These are phyloP conservation scores for Hypoxylon lenormandii DNA, from an alignment of 495 filamentous ascomycete genomes.

Conservation along the genomic window DNA sequence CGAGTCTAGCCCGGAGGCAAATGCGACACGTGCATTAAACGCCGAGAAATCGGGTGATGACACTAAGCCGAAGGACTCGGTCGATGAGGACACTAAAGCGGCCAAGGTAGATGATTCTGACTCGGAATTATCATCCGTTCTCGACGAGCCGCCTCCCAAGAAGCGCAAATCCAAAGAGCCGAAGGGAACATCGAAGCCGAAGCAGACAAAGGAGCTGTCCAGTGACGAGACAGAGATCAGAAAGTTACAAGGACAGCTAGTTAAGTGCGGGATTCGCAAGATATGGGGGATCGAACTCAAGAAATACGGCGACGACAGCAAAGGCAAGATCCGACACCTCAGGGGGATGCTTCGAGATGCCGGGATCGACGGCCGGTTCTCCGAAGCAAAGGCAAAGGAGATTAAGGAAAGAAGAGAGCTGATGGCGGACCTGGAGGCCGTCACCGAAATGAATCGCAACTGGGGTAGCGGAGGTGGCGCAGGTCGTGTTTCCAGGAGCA, in stretches of 20 bases:
- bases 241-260: conserved; percentile 84
- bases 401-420: conserved; percentile 89
- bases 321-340: conserved; percentile 85
- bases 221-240: conserved; percentile 86
- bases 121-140: conserved; percentile 81
- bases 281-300: conserved; percentile 89
- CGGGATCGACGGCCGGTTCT: conserved; percentile 90
- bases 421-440: conserved; percentile 80
- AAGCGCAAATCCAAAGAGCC: conserved; percentile 45
- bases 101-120: conserved; percentile 68
- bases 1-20: conserved; percentile 37
- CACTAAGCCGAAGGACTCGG: conserved; percentile 30
- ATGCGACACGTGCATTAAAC: conserved; percentile 43
- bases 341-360: conserved; percentile 78
- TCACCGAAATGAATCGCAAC: conserved; percentile 78
- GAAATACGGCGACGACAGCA: conserved; percentile 72
- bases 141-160: conserved; percentile 73
- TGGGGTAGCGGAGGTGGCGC: conserved; percentile 71
- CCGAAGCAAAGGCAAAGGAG: conserved; percentile 80
- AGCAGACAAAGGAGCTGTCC: conserved; percentile 61
- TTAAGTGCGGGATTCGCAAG: conserved; percentile 94
- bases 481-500: conserved; percentile 53
- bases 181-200: conserved; percentile 35
- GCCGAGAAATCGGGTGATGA: conserved; percentile 38
- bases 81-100: conserved; percentile 41